These are phyloP conservation scores for Yamadazyma nakazawae DNA, from an alignment of 805 yeast species.

Conservation along the genomic window DNA sequence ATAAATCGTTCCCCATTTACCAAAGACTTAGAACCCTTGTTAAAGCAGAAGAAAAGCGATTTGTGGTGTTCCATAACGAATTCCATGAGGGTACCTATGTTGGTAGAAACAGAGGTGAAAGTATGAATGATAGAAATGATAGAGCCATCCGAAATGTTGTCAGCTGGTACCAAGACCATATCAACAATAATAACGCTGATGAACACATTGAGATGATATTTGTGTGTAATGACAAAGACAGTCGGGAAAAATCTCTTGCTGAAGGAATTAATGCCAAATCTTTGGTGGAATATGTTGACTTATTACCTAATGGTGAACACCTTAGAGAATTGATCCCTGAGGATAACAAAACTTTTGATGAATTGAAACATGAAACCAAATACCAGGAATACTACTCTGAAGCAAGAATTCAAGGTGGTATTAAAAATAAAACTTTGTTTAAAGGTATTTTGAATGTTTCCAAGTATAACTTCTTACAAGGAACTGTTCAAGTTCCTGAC, in stretches of 20 bases:
- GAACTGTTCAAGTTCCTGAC: slow-evolving; percentile 66
- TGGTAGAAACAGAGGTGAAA: slow-evolving; percentile 59
- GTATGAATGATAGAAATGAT: slow-evolving; percentile 87
- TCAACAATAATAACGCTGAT: slow-evolving; percentile 32
- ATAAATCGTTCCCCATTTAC: slow-evolving; percentile 83
- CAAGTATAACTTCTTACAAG: slow-evolving; percentile 86
- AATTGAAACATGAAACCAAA: slow-evolving; percentile 44
- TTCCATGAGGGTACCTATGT: slow-evolving; percentile 71
- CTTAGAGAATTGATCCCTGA: slow-evolving; percentile 74
- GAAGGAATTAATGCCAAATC: slow-evolving; percentile 56
- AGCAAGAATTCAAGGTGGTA: slow-evolving; percentile 85
- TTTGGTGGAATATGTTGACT: slow-evolving; percentile 65
- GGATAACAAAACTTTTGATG: slow-evolving; percentile 15
- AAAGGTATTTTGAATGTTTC: slow-evolving; percentile 83
- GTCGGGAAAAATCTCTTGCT: slow-evolving; percentile 51
- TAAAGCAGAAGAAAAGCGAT: slow-evolving; percentile 74
- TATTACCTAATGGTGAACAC: slow-evolving; percentile 68
- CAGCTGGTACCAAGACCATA: slow-evolving; percentile 68
- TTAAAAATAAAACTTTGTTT: slow-evolving; percentile 79
- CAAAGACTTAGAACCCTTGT: slow-evolving; percentile 76
- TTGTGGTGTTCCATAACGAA: slow-evolving; percentile 91
- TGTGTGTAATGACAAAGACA: slow-evolving; percentile 76
- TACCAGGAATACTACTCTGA: slow-evolving; percentile 78
- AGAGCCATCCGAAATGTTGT: slow-evolving; percentile 79
- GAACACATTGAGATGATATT: slow-evolving; percentile 48